Evolutionary conservation across 108 stramenopile species (phyloP), one percentile per base, ranked within the genome.

Genomic region (Cyclotella kingstonii): DNA sequence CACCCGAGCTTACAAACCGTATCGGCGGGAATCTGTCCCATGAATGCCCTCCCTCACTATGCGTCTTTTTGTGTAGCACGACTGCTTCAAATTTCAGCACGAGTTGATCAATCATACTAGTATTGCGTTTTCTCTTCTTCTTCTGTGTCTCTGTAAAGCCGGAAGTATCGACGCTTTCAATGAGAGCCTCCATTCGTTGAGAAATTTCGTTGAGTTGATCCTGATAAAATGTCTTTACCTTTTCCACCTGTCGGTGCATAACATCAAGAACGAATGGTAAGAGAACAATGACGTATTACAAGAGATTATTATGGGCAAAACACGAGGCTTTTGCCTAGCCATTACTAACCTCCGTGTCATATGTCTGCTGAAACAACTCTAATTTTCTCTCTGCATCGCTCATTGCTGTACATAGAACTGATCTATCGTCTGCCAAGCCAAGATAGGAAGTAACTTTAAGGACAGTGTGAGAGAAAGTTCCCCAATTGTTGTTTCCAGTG

Each of bases 171-270:
- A 75, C 90, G 36, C 66, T 75, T 36, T 89, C 88, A 21, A 76
- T 58, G 0, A 94, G 46, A 1, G 79, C 68, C 17, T 79, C 71
- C 29, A 94, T 68, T 40, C 84, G 76, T 53, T 78, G 59, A 43
- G 79, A 72, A 17, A 89, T 47, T 56, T 90, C 86, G 33, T 71
- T 23, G 23, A 80, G 25, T 45, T 90, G 78, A 11, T 80, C 55
- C 22, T 73, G 25, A 43, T 90, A 89, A 70, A 90, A 90, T 0
- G 42, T 31, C 26, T 80, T 60, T 8, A 85, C 83, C 42, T 85
- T 85, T 27, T 15, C 39, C 3, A 70, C 46, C 65, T 68, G 22
- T 23, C 21, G 14, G 30, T 9, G 28, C 22, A 19, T 22, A 22
- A 6, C 11, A 21, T 40, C n/a, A n/a, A 38, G 36, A 10, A 10